Percentiles rank a stretch among this genome's conserved stretches.
phyloP scores from a whole-genome alignment of 2,329 filamentous ascomycete species.

The Drechslerella stenobrocha region DNA sequence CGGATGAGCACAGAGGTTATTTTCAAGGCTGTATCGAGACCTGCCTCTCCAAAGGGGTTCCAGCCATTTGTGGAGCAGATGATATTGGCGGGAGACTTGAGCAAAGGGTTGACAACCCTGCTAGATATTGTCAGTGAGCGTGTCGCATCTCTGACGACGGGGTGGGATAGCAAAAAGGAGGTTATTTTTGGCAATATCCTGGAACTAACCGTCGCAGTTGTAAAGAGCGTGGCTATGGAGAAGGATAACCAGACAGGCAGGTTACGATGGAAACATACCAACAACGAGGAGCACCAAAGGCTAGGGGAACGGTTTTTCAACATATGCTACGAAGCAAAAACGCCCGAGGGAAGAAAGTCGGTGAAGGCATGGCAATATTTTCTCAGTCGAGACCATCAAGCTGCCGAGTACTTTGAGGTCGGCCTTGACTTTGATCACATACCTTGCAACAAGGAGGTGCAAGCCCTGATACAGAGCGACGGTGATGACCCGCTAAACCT shows the following conservation, averaged over 20 bases:
- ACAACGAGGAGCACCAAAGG: neutral
- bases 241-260: slow-evolving; percentile 17
- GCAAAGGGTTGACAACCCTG: too few species aligned
- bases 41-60: too few species aligned
- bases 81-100: too few species aligned
- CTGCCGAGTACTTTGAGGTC: slow-evolving; percentile 19
- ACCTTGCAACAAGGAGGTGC: slow-evolving; percentile 16
- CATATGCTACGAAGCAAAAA: slow-evolving; percentile 11
- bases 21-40: too few species aligned
- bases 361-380: slow-evolving; percentile 8
- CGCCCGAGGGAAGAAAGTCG: neutral
- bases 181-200: too few species aligned
- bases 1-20: too few species aligned
- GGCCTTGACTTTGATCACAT: slow-evolving; percentile 36
- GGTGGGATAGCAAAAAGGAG: too few species aligned
- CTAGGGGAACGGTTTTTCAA: slow-evolving; percentile 12
- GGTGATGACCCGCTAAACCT: too few species aligned
- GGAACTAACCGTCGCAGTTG: slow-evolving; percentile 8
- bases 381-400: neutral
- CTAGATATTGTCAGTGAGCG: too few species aligned
- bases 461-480: too few species aligned
- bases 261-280: slow-evolving; percentile 18
- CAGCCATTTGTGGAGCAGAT: too few species aligned
- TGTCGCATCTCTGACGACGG: too few species aligned
- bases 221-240: slow-evolving; percentile 9